A percentile compares a stretch with the other conserved stretches of the same genome.
Evolutionary conservation across 2,329 filamentous ascomycete species (phyloP).

Genomic region (Drechslerella coelobrocha): DNA sequence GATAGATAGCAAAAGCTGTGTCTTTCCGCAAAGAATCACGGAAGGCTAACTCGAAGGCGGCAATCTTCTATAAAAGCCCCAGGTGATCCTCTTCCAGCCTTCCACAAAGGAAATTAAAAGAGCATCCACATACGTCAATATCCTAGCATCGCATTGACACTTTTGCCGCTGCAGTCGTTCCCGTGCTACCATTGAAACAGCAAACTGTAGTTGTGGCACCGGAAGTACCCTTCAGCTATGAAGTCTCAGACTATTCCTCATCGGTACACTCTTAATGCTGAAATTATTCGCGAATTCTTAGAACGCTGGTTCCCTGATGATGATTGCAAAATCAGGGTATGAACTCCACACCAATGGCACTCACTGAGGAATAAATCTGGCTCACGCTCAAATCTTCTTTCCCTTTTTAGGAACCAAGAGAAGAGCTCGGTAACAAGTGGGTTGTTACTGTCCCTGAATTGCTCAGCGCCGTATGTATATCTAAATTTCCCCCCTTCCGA

Average conservation of each 20-base stretch:
- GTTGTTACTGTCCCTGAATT: neutral
- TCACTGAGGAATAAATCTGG: neutral
- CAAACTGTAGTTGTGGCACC: neutral
- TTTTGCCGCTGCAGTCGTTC: neutral
- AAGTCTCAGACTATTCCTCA: no score
- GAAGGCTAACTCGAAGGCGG: no score
- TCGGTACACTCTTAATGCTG: neutral
- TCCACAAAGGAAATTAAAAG: no score
- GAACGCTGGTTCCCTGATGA: neutral
- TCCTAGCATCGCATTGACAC: no score
- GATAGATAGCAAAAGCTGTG: no score
- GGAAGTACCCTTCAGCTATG: no score
- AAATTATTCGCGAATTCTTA: neutral
- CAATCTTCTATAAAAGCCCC: no score
- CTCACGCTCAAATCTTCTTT: neutral
- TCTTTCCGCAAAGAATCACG: no score
- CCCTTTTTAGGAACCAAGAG: neutral
- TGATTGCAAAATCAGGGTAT: neutral
- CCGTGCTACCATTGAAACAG: neutral
- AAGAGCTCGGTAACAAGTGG: neutral
- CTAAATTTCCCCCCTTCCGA: neutral
- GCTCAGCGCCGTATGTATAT: neutral
- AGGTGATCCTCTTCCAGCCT: no score
- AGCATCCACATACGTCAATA: no score
- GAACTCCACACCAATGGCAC: neutral